These are phyloP conservation scores for Colletotrichum sp. DNA, from an alignment of 2,329 filamentous ascomycete species.

Conservation along the genomic window DNA sequence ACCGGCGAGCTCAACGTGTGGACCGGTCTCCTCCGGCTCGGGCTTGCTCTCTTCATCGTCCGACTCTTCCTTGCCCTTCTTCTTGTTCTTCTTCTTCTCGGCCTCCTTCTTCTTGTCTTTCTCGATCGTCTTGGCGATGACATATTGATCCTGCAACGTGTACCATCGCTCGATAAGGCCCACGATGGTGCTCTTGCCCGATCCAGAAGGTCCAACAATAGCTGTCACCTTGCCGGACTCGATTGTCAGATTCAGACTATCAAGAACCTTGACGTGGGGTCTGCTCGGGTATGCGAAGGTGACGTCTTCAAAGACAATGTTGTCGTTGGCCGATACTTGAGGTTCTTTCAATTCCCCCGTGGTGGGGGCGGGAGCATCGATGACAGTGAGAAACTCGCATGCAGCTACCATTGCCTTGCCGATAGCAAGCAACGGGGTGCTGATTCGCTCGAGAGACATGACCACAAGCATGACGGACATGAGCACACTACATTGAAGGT, in stretches of 20 bases:
- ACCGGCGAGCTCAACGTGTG: conserved; percentile 54
- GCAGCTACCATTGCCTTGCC: conserved; percentile 63
- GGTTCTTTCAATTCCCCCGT: conserved; percentile 40
- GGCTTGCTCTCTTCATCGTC: conserved; percentile 27
- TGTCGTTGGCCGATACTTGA: conserved; percentile 40
- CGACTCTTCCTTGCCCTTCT: conserved; percentile 32
- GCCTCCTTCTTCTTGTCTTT: conserved; percentile 49
- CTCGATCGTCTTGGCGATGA: conserved; percentile 55
- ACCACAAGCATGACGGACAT: conserved; percentile 65
- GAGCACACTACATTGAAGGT: conserved; percentile 40
- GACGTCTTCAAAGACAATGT: conserved; percentile 63
- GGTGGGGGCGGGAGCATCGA: conserved; percentile 48
- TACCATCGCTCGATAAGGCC: conserved; percentile 77
- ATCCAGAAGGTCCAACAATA: conserved; percentile 75
- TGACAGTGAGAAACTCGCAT: conserved; percentile 62
- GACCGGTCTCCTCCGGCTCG: conserved; percentile 39
- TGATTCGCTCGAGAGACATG: conserved; percentile 60
- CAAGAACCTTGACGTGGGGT: conserved; percentile 67
- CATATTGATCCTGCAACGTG: conserved; percentile 58
- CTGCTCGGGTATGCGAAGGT: conserved; percentile 76
- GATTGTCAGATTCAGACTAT: conserved; percentile 63
- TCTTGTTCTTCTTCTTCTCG: conserved; percentile 39
- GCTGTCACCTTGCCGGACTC: conserved; percentile 72
- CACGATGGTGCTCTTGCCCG: conserved; percentile 77
- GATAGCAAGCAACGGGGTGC: conserved; percentile 63